phyloP scores from a whole-genome alignment of 2,329 filamentous ascomycete species.

The Chaetothyriales sp. region DNA sequence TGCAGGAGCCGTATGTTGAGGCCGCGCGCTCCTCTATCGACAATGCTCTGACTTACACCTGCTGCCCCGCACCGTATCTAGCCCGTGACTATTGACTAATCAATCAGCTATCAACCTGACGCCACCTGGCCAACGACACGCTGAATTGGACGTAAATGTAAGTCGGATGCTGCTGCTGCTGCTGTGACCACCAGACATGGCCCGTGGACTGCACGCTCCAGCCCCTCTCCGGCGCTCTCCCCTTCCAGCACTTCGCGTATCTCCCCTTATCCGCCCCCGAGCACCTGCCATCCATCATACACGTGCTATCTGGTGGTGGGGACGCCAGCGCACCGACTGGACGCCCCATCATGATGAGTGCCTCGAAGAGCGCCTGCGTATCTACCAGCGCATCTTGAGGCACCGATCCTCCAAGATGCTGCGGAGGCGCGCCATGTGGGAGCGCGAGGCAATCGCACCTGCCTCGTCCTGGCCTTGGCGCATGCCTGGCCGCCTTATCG shows the following conservation, averaged over 20 bases:
- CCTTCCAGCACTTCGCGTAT: neutral
- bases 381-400: slow-evolving; percentile 15
- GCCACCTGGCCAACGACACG: neutral
- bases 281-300: slow-evolving; percentile 4
- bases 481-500: slow-evolving; percentile 1
- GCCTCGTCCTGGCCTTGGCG: slow-evolving; percentile 4
- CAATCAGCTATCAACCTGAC: neutral
- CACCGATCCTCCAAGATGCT: slow-evolving; percentile 15
- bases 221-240: neutral
- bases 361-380: slow-evolving; percentile 11
- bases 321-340: slow-evolving; percentile 4
- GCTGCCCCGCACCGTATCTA: neutral
- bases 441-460: slow-evolving; percentile 9
- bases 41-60: neutral
- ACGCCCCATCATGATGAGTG: slow-evolving; percentile 8
- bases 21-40: neutral
- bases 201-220: neutral
- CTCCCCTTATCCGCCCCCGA: neutral
- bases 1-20: neutral
- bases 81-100: too few relatives aligned
- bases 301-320: slow-evolving; percentile 18
- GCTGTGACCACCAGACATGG: neutral
- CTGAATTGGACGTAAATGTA: neutral
- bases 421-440: slow-evolving; percentile 14
- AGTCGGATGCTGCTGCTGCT: neutral